Evolutionary conservation across 176 grass and related monocot genomes (phyloP).

Genomic region (Sorghum bicolor): Sorghum_bicolor_NCBIv3 NC_012878.2:42846501-42847000

Average conservation of each 20-base stretch:
- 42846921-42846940: not conserved
- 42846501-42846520: not conserved
- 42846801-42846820: not conserved
- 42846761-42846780: not conserved
- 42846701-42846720: conserved; percentile 18
- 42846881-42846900: not conserved
- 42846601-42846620: not conserved
- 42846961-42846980: not conserved
- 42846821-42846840: not conserved
- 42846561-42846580: not conserved
- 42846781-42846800: not conserved
- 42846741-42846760: not conserved
- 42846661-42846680: not conserved
- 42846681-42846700: not conserved
- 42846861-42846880: not conserved
- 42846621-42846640: not conserved
- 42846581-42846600: not conserved
- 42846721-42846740: not conserved
- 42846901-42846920: not conserved
- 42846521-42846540: not conserved
- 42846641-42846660: not conserved
- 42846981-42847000: conserved; percentile 1
- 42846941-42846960: not conserved
- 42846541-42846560: not conserved
- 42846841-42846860: not conserved